Percentiles rank a stretch among this genome's conserved stretches.
Conservation (phyloP, 345 rosid species). For the Eucalyptus victrix region DNA sequence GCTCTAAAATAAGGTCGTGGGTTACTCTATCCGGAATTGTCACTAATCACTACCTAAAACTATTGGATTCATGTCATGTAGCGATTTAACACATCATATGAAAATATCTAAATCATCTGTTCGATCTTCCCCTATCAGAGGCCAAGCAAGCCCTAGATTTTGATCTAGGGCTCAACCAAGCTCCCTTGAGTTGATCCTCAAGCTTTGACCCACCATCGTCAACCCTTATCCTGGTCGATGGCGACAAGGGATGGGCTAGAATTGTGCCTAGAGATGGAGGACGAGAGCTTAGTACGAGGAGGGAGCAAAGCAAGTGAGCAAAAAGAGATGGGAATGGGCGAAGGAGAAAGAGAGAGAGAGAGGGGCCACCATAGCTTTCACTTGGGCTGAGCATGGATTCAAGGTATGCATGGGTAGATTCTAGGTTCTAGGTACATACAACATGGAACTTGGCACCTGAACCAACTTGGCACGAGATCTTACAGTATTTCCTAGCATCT, state of each 20-base stretch:
- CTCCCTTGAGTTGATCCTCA: neutral
- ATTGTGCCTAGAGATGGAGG: neutral
- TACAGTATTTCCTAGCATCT: fast-evolving
- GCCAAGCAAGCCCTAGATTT: neutral
- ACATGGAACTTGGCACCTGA: fast-evolving
- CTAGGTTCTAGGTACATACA: no score
- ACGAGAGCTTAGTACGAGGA: neutral
- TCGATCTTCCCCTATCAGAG: neutral
- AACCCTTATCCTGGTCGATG: neutral
- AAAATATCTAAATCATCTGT: neutral
- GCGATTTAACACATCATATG: neutral
- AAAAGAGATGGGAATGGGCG: neutral
- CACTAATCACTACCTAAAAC: neutral
- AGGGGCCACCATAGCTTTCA: neutral
- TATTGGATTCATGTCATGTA: neutral
- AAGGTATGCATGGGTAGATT: no score
- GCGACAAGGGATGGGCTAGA: neutral
- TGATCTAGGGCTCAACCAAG: neutral
- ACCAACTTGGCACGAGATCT: no score
- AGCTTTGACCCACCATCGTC: neutral
- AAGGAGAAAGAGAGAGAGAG: neutral
- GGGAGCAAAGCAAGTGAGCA: neutral
- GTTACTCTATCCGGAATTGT: neutral
- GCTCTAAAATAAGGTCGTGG: neutral
- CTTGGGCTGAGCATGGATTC: no score